Evolutionary conservation across 768 basidiomycete species (phyloP).

Genomic region (Suillus subalutaceus): DNA sequence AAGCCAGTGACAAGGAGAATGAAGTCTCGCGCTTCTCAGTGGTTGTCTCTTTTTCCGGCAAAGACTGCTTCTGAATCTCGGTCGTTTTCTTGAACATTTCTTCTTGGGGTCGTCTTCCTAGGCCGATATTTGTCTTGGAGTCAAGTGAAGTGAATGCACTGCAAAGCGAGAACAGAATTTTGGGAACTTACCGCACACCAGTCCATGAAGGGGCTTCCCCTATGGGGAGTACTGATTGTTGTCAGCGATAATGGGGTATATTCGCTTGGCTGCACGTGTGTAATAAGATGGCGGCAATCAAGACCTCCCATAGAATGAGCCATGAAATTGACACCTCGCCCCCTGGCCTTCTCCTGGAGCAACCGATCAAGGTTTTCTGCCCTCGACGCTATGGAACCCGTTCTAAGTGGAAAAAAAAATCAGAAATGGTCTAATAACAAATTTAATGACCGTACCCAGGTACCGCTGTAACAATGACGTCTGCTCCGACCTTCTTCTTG

Average conservation of each 20-base stretch:
- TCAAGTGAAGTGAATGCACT: conserved; percentile 15
- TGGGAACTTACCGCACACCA: conserved; percentile 82
- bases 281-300: conserved; percentile 91
- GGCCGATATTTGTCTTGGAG: conserved; percentile 83
- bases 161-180: conserved; percentile 7
- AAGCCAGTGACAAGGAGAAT: conserved; percentile 54
- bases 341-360: conserved; percentile 64
- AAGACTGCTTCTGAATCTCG: conserved; percentile 1
- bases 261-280: conserved; percentile 77
- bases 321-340: conserved; percentile 87
- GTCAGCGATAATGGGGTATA: conserved; percentile 90
- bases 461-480: conserved; percentile 95
- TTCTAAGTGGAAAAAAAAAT: conserved; percentile 50
- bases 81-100: conserved; percentile 10
- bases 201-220: conserved; percentile 98
- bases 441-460: conserved; percentile 65
- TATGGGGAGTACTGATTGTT: conserved; percentile 90
- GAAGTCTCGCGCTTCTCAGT: conserved; percentile 34
- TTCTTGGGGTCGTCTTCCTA: conserved; percentile 63
- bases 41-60: conserved; percentile 1
- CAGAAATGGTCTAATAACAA: not conserved
- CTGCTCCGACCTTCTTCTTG: conserved; percentile 80
- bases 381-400: conserved; percentile 85
- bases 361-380: conserved; percentile 75
- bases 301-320: conserved; percentile 99